A percentile compares a stretch with the other conserved stretches of the same genome.
phyloP scores from a whole-genome alignment of 352 stramenopile species.

The Phytophthora agathidicida region DNA sequence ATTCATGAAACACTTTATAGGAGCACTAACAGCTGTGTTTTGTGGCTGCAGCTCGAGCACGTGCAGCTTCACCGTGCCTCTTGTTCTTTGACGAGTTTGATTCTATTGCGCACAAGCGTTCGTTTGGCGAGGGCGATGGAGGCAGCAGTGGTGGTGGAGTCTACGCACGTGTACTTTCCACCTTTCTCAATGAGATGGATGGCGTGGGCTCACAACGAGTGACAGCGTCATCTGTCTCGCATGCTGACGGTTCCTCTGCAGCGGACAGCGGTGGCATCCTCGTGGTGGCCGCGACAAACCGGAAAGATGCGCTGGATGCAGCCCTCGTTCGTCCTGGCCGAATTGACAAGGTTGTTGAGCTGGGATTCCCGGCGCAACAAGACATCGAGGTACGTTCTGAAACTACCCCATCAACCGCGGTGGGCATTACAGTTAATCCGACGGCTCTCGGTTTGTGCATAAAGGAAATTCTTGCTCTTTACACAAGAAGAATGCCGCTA shows the following conservation, averaged over 20 bases:
- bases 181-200: conserved; percentile 89
- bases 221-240: conserved; percentile 21
- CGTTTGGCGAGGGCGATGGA: conserved; percentile 53
- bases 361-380: conserved; percentile 53
- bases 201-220: conserved; percentile 55
- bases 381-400: conserved; percentile 47
- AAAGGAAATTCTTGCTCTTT: conserved; percentile 66
- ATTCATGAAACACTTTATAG: background rate
- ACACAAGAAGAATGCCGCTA: conserved; percentile 76
- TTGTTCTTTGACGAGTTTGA: conserved; percentile 90
- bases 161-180: conserved; percentile 82
- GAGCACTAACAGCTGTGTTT: conserved; percentile 7
- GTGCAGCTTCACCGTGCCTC: conserved; percentile 71
- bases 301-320: conserved; percentile 68
- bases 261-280: conserved; percentile 49
- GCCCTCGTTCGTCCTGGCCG: conserved; percentile 76
- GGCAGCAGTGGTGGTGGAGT: conserved; percentile 56
- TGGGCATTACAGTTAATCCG: conserved; percentile 3
- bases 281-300: conserved; percentile 80
- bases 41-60: conserved; percentile 56
- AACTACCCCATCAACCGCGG: no score
- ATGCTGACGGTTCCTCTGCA: conserved; percentile 5
- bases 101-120: conserved; percentile 79
- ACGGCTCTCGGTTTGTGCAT: conserved; percentile 8
- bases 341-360: conserved; percentile 78